phyloP scores from a whole-genome alignment of 2,329 filamentous ascomycete species.

The Biscogniauxia mediterranea region DNA sequence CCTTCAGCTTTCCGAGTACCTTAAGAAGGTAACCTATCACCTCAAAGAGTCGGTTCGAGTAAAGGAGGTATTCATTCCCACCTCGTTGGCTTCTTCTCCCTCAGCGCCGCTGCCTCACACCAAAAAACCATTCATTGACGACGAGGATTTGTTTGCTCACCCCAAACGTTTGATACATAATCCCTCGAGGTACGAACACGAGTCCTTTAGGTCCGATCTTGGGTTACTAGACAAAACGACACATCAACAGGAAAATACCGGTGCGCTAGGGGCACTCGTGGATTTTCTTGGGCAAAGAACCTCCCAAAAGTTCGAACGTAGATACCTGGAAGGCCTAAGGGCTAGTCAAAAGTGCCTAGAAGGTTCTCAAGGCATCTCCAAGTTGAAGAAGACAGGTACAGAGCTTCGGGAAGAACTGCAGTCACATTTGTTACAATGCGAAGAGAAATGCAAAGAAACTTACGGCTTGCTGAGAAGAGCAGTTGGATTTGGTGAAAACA shows the following conservation, averaged over 20 bases:
- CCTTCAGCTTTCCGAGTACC: conserved; percentile 5
- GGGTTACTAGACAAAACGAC: neutral
- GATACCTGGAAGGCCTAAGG: neutral
- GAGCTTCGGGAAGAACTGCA: neutral
- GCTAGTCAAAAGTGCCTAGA: neutral
- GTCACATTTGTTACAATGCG: neutral
- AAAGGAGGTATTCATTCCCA: neutral
- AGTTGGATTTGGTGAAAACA: neutral
- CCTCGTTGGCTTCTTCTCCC: neutral
- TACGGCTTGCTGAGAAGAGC: neutral
- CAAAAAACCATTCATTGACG: neutral
- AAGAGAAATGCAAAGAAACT: neutral
- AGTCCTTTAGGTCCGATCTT: neutral
- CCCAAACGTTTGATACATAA: neutral
- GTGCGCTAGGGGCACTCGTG: neutral
- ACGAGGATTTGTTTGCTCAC: neutral
- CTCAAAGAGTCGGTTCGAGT: neutral
- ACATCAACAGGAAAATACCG: neutral
- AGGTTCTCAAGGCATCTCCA: neutral
- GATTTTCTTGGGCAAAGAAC: neutral
- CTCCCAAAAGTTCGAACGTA: neutral
- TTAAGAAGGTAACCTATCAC: neutral
- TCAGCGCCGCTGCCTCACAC: neutral
- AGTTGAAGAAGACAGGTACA: neutral
- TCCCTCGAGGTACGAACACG: neutral